Evolutionary conservation across 805 yeast species (phyloP).

Genomic region (Jamesozyma spencerorum): DNA sequence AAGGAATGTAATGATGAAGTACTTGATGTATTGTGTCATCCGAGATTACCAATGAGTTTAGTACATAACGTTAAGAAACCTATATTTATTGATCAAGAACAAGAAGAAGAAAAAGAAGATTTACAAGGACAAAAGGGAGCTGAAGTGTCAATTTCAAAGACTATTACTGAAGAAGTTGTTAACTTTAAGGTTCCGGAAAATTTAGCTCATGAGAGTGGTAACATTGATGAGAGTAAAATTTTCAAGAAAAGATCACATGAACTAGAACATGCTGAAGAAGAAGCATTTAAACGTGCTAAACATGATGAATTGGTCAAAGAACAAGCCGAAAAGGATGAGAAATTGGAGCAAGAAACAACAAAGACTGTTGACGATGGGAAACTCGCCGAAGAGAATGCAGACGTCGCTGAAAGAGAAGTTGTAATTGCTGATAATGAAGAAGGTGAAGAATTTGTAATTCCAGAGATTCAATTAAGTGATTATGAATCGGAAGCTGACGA

Average conservation of each 20-base stretch:
- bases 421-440: slow-evolving; percentile 6
- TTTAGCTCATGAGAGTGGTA: neutral
- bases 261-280: neutral
- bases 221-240: slow-evolving; percentile 6
- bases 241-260: slow-evolving; percentile 8
- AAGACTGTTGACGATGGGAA: slow-evolving; percentile 3
- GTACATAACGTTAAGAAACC: slow-evolving; percentile 21
- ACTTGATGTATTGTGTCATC: slow-evolving; percentile 56
- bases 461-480: slow-evolving; percentile 17
- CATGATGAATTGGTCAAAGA: neutral
- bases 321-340: slow-evolving; percentile 7
- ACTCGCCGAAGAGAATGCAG: slow-evolving; percentile 26
- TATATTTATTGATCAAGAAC: slow-evolving; percentile 4
- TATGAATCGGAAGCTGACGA: slow-evolving; percentile 14
- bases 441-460: slow-evolving; percentile 27
- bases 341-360: slow-evolving; percentile 2
- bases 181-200: neutral
- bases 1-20: slow-evolving; percentile 38
- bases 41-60: slow-evolving; percentile 55
- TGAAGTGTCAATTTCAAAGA: neutral
- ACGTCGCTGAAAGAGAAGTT: slow-evolving; percentile 1
- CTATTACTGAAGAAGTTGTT: neutral
- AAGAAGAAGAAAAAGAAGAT: slow-evolving; percentile 4
- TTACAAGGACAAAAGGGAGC: neutral
- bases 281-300: slow-evolving; percentile 2